Evolutionary conservation across 768 basidiomycete genomes (phyloP).

Genomic region (Galerina marginata): DNA sequence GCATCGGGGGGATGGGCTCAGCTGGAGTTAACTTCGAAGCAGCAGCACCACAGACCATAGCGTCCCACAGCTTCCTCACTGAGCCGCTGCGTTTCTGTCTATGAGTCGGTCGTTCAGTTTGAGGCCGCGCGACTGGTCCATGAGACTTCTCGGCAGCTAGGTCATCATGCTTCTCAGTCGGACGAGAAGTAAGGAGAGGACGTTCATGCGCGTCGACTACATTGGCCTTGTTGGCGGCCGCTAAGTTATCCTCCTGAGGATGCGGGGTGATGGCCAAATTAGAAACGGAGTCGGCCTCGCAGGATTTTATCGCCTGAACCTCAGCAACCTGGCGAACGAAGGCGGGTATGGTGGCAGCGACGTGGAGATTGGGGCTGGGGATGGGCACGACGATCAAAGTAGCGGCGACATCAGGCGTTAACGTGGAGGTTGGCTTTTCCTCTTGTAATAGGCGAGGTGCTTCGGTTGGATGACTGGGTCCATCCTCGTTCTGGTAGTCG

Average conservation of each 20-base stretch:
- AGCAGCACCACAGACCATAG: slow-evolving; percentile 1
- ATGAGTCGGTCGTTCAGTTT: not conserved
- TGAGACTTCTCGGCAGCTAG: too few species aligned
- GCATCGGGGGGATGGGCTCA: too few species aligned
- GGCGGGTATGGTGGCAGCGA: not conserved
- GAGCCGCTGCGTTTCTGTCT: not conserved
- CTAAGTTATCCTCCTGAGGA: too few species aligned
- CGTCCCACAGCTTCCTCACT: not conserved
- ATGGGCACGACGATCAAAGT: slow-evolving; percentile 3
- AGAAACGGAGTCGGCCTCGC: not conserved
- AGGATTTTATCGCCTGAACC: not conserved
- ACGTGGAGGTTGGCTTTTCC: not conserved
- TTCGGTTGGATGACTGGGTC: not conserved
- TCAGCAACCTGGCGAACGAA: not conserved
- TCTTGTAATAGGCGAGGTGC: not conserved
- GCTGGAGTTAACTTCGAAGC: not conserved
- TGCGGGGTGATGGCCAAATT: too few species aligned
- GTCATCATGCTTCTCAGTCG: not conserved
- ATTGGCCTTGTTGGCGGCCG: not conserved
- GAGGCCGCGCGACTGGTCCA: not conserved
- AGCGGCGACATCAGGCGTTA: not conserved
- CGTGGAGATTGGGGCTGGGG: slow-evolving; percentile 12
- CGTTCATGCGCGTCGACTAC: not conserved
- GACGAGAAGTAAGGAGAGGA: not conserved
- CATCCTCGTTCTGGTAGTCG: not conserved